phyloP scores from a whole-genome alignment of 1,284 basidiomycete genomes.

The Mycena citricolor region DNA sequence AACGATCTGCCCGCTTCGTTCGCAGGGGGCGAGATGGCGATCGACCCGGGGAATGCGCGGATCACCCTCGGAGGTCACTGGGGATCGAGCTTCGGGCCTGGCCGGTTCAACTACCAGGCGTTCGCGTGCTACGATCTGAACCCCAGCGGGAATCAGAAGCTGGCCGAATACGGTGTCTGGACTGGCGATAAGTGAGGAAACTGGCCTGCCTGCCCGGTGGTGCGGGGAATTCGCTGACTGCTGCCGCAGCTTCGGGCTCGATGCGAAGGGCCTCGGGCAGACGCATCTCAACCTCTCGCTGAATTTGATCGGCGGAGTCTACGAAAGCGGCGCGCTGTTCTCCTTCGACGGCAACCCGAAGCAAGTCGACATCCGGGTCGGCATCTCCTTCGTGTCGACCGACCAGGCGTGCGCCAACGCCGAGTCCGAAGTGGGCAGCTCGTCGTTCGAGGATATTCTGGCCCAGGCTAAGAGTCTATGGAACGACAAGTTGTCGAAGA shows the following conservation, averaged over 20 bases:
- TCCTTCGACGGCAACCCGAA: slow-evolving; percentile 49
- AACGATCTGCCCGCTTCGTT: slow-evolving; percentile 65
- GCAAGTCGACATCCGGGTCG: slow-evolving; percentile 59
- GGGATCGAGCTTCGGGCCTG: slow-evolving; percentile 67
- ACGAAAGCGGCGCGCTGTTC: slow-evolving; percentile 66
- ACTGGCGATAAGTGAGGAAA: slow-evolving; percentile 53
- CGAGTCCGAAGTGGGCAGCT: slow-evolving; percentile 56
- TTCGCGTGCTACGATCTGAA: slow-evolving; percentile 69
- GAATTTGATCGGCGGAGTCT: slow-evolving; percentile 60
- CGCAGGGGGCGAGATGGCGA: slow-evolving; percentile 59
- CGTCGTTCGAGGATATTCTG: slow-evolving; percentile 57
- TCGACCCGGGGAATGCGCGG: slow-evolving; percentile 54
- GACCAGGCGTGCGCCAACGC: slow-evolving; percentile 69
- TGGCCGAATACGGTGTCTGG: slow-evolving; percentile 67
- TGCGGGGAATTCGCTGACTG: slow-evolving; percentile 4
- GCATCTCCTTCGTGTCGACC: slow-evolving; percentile 61
- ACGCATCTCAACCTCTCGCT: slow-evolving; percentile 59
- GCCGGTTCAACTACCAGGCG: slow-evolving; percentile 56
- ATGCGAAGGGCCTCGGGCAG: slow-evolving; percentile 60
- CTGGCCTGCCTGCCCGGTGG: background rate
- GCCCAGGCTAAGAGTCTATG: slow-evolving; percentile 53
- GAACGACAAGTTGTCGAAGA: slow-evolving; percentile 64
- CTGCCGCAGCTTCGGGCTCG: slow-evolving; percentile 48
- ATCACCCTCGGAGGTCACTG: slow-evolving; percentile 62
- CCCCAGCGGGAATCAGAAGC: slow-evolving; percentile 56